Conservation (phyloP, 1,139 yeast species). For the Candida gigantensis region DNA sequence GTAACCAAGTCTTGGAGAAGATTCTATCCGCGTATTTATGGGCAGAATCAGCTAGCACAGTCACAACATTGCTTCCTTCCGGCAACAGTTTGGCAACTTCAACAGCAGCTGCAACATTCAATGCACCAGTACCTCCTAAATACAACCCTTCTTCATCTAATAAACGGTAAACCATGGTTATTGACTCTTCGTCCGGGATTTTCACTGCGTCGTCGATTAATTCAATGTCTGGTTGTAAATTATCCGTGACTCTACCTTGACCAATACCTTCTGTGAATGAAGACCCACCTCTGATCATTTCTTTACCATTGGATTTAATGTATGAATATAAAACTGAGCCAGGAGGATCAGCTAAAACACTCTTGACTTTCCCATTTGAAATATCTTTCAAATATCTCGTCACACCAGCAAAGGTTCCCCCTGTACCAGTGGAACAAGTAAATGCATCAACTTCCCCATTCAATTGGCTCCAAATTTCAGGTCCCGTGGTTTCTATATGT, state of each 20-base stretch:
- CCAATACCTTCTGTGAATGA: constrained; percentile 96
- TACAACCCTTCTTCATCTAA: constrained; percentile 88
- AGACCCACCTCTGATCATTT: constrained; percentile 67
- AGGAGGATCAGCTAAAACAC: constrained; percentile 88
- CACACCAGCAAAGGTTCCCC: constrained; percentile 86
- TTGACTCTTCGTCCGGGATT: constrained; percentile 73
- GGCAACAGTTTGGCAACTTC: constrained; percentile 76
- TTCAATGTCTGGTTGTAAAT: constrained; percentile 70
- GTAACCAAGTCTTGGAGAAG: constrained; percentile 76
- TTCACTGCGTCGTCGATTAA: constrained; percentile 72
- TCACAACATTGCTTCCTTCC: constrained; percentile 78
- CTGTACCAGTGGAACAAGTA: constrained; percentile 89
- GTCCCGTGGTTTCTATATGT: constrained; percentile 90
- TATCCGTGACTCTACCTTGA: constrained; percentile 88
- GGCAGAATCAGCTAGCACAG: constrained; percentile 84
- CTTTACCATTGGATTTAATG: constrained; percentile 64
- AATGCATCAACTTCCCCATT: constrained; percentile 80
- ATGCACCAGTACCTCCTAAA: constrained; percentile 85
- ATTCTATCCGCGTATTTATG: constrained; percentile 83
- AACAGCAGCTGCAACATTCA: constrained; percentile 81
- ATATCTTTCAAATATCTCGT: constrained; percentile 72
- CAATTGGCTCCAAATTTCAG: constrained; percentile 86
- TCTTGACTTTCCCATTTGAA: constrained; percentile 56
- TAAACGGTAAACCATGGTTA: constrained; percentile 77
- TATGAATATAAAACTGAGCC: constrained; percentile 84